Percentiles rank a stretch among this genome's conserved stretches.
These are phyloP conservation scores for Hemileccinum rubropunctum DNA, from an alignment of 768 basidiomycete genomes.

Conservation along the genomic window DNA sequence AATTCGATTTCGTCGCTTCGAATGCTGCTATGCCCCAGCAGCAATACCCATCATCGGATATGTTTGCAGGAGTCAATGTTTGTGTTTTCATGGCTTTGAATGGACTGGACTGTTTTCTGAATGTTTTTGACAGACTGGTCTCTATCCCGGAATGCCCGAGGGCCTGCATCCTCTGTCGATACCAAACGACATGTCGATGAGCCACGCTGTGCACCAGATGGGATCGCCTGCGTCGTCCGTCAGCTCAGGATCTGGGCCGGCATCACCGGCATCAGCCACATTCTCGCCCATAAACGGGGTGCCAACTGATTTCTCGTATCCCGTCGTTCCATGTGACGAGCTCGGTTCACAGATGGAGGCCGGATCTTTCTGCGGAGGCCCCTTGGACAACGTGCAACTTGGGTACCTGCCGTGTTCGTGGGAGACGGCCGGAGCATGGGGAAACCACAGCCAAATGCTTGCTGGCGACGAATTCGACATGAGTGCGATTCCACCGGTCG, in stretches of 20 bases:
- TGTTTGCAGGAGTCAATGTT: conserved; percentile 39
- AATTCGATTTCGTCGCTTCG: conserved; percentile 56
- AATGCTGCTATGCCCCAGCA: conserved; percentile 42
- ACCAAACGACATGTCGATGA: conserved; percentile 33
- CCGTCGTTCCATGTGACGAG: conserved; percentile 15
- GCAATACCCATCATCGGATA: conserved; percentile 31
- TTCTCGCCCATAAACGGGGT: conserved; percentile 42
- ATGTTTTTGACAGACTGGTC: conserved; percentile 39
- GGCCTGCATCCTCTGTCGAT: conserved; percentile 45
- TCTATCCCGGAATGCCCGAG: conserved; percentile 48
- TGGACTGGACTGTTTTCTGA: conserved; percentile 4
- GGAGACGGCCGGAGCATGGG: conserved; percentile 33
- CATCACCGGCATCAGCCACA: conserved; percentile 47
- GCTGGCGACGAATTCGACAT: conserved; percentile 67
- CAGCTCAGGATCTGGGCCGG: conserved; percentile 47
- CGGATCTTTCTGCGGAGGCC: conserved; percentile 17
- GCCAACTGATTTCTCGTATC: conserved; percentile 22
- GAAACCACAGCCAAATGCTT: conserved; percentile 37
- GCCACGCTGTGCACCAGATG: conserved; percentile 44
- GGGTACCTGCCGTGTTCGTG: conserved; percentile 34
- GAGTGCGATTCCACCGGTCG: conserved; percentile 59
- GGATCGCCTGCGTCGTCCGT: conserved; percentile 50
- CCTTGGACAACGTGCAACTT: conserved; percentile 26
- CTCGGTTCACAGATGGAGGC: conserved; percentile 10
- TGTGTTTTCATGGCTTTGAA: conserved; percentile 22